Evolutionary conservation across 345 rosid genomes (phyloP).

Genomic region (Eucalyptus victrix): DNA sequence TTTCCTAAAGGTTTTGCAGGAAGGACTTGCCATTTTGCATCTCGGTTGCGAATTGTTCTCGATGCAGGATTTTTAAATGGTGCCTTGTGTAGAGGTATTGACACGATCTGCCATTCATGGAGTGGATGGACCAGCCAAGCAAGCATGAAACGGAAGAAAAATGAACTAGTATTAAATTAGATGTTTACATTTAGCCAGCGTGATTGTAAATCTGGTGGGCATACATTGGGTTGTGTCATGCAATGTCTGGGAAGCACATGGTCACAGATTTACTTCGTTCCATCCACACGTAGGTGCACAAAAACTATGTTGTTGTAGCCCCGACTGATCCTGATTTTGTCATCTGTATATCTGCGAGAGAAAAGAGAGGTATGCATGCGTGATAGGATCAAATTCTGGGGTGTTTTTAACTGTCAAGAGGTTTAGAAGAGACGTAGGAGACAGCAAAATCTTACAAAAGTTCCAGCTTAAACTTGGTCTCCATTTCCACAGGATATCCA

Average conservation of each 20-base stretch:
- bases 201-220: neutral
- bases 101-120: neutral
- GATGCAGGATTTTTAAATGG: neutral
- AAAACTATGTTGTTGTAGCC: constrained; percentile 57
- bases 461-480: constrained; percentile 40
- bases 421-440: neutral
- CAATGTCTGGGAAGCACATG: neutral
- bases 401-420: neutral
- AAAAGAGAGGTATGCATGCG: neutral
- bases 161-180: neutral
- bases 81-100: neutral
- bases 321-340: constrained; percentile 59
- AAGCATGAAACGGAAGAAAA: neutral
- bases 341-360: constrained; percentile 56
- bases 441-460: constrained; percentile 45
- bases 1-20: neutral
- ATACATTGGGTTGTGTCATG: neutral
- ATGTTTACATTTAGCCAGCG: neutral
- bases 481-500: constrained; percentile 68
- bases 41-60: neutral
- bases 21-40: neutral
- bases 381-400: neutral
- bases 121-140: neutral
- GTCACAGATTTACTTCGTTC: neutral
- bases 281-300: constrained; percentile 36